Percentiles rank a stretch among this genome's conserved stretches.
phyloP scores from a whole-genome alignment of 148 eudicot species.

The Rhododendron griersonianum region DNA sequence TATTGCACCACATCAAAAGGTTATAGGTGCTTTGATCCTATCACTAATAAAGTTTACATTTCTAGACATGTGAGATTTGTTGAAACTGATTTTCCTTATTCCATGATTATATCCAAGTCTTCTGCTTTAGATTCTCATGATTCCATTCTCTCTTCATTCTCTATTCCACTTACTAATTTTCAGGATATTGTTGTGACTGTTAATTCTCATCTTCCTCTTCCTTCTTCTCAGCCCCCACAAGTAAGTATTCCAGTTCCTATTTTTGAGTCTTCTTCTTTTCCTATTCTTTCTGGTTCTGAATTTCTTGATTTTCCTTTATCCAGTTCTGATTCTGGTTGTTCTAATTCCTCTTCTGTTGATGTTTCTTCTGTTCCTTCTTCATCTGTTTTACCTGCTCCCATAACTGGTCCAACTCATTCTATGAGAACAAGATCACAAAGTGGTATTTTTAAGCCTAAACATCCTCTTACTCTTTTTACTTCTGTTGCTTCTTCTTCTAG shows the following conservation, averaged over 20 bases:
- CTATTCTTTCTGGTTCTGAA: no score
- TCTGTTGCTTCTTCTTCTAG: neutral
- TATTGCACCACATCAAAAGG: neutral
- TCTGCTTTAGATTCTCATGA: neutral
- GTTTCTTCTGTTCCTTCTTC: neutral
- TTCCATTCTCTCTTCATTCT: neutral
- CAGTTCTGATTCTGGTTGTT: no score
- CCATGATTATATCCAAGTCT: neutral
- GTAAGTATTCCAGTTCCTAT: neutral
- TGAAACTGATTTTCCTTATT: neutral
- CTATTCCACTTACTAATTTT: neutral
- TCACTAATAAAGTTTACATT: neutral
- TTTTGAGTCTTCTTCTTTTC: no score
- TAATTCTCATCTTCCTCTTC: neutral
- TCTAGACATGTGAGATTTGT: neutral
- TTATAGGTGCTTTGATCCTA: neutral
- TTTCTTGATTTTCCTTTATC: no score
- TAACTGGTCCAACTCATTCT: neutral
- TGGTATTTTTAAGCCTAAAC: neutral
- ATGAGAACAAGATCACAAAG: neutral
- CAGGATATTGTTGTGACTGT: neutral
- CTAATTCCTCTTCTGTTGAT: neutral
- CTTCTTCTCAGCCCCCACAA: neutral
- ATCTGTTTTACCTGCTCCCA: no score
- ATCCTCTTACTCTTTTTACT: neutral